These are phyloP conservation scores for Cordyceps pruinosa DNA, from an alignment of 2,329 filamentous ascomycete genomes.

Conservation along the genomic window DNA sequence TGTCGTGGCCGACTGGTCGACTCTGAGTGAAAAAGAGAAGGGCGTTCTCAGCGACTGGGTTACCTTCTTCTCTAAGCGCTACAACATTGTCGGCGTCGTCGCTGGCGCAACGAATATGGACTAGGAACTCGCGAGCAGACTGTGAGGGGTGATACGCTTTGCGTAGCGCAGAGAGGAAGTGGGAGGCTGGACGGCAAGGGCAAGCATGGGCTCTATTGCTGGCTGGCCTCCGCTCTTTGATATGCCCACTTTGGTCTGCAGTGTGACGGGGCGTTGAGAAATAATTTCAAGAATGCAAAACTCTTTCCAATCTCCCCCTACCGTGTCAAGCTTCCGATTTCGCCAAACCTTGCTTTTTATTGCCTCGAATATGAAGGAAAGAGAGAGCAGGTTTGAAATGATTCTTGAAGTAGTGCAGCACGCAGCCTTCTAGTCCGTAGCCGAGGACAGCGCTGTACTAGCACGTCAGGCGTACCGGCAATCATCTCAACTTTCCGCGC, in stretches of 20 bases:
- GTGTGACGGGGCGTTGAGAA: background rate
- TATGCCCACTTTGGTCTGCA: background rate
- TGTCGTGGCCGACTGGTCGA: slow-evolving; percentile 73
- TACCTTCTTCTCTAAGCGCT: slow-evolving; percentile 93
- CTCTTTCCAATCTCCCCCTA: background rate
- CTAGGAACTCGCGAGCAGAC: slow-evolving; percentile 18
- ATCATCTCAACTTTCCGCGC: background rate
- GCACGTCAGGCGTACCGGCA: background rate
- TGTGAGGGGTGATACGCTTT: background rate
- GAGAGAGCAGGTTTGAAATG: background rate
- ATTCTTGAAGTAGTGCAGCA: background rate
- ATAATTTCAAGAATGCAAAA: background rate
- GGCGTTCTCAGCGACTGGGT: slow-evolving; percentile 83
- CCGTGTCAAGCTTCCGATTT: no score
- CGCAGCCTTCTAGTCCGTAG: background rate
- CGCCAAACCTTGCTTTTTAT: background rate
- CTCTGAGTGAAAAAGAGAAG: slow-evolving; percentile 79
- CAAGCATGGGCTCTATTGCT: background rate
- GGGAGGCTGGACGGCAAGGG: background rate
- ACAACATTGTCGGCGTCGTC: slow-evolving; percentile 76
- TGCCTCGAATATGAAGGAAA: background rate
- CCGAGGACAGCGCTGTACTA: background rate
- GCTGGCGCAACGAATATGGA: slow-evolving; percentile 53
- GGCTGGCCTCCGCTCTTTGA: background rate
- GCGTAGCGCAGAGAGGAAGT: background rate